Percentiles rank a stretch among this genome's conserved stretches.
Conservation (phyloP, 2,329 filamentous ascomycete genomes). For the Botryotinia convoluta region DNA sequence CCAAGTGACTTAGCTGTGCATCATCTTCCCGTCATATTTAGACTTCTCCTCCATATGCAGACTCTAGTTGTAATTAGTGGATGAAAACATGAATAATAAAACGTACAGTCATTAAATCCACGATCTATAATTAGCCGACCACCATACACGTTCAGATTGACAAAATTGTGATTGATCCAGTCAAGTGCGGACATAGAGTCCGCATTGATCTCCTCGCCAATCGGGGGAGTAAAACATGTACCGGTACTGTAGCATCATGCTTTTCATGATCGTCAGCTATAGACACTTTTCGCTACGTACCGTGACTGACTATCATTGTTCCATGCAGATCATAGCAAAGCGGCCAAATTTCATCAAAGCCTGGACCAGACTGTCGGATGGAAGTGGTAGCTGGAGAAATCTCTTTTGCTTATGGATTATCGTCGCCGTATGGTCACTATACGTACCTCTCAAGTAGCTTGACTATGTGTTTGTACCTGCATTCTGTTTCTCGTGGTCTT, state of each 20-base stretch:
- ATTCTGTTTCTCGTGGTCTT: neutral
- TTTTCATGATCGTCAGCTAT: slow-evolving; percentile 29
- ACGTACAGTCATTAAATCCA: neutral
- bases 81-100: neutral
- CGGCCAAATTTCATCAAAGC: neutral
- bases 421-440: too few species aligned
- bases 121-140: neutral
- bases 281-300: slow-evolving; percentile 27
- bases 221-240: neutral
- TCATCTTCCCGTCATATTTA: neutral
- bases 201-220: slow-evolving; percentile 1
- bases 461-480: neutral
- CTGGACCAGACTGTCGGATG: slow-evolving; percentile 31
- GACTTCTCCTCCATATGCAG: neutral
- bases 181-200: neutral
- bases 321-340: slow-evolving; percentile 11
- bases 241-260: slow-evolving; percentile 12
- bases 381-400: neutral
- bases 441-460: neutral
- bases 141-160: neutral
- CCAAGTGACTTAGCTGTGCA: neutral
- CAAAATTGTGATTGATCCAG: neutral
- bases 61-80: neutral
- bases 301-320: neutral
- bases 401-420: neutral